Base-by-base conservation (phyloP, 139 green algal species). In the Tetraselmis chui region DNA sequence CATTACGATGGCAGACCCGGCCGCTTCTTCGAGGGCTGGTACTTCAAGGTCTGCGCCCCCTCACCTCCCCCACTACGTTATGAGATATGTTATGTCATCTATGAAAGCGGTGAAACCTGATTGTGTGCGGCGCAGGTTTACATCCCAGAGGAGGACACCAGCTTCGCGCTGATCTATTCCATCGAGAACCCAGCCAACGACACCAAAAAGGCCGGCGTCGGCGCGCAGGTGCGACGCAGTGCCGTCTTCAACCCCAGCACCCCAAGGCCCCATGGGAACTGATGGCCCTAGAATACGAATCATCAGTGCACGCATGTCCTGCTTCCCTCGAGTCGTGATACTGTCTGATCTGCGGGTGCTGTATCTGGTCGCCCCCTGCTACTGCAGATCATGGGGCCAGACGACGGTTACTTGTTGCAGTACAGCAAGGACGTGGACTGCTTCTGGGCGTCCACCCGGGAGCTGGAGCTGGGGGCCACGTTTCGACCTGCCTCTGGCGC, bases 11-110 rank as follows among this genome's bases (percentile, higher is more conserved):
- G 90, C 58, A 81, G 29, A 1, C 77, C 77, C 1, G 27, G 91
- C 23, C 80, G 91, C 0, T 98, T 98, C 86, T 98, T 98, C 83
- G 96, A 99, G 83, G 96, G 96, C 1, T 99, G 96, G 96, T 99
- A 99, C 86, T 98, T 93, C 81, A 94, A 93, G 86, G 90, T 93
- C 29, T 31, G 80, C 28, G 45, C 58, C 24, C 23, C 29, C 23
- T 26, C 23, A 11, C 25, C n/a, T 78, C 75, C 29, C 1, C 1
- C 77, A 32, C 23, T 26, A 67, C 29, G 28, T 22, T 78, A 45
- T 28, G 28, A 1, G 2, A 26, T 26, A 75, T 79, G 24, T 30
- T 24, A 79, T 24, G 30, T 25, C 32, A 2, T 28, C 74, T 29
- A 24, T 2, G 2, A 78, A 79, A 59, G n/a, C 0, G 1, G 32